A percentile compares a stretch with the other conserved stretches of the same genome.
phyloP scores from a whole-genome alignment of 192 early-diverging fungal species.

The Geranomyces michiganensis region DNA sequence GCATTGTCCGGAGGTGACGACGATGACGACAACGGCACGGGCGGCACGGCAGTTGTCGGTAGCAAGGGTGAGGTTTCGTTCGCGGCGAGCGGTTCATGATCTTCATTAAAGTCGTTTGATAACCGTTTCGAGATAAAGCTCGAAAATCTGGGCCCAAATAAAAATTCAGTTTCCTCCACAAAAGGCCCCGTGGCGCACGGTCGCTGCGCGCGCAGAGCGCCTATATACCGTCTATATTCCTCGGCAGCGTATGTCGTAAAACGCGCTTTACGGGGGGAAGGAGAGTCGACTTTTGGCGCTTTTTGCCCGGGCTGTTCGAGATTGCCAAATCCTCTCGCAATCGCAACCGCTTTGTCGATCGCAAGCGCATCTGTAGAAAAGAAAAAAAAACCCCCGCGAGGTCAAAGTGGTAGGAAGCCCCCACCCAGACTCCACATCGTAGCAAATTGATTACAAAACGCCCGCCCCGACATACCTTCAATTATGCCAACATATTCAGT shows the following conservation, averaged over 20 bases:
- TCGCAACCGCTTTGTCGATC: constrained; percentile 70
- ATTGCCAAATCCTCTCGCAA: constrained; percentile 64
- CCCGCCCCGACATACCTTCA: constrained; percentile 37
- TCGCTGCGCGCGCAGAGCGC: no score
- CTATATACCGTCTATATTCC: constrained; percentile 17
- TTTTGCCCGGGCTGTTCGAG: constrained; percentile 35
- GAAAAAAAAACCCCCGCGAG: no score
- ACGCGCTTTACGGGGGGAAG: not conserved
- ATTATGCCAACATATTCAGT: constrained; percentile 72
- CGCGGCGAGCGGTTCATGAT: not conserved
- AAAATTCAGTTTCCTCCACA: no score
- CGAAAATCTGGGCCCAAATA: not conserved
- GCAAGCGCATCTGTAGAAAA: constrained; percentile 53
- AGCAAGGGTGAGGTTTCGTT: no score
- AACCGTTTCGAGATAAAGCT: constrained; percentile 23
- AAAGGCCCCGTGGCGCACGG: no score
- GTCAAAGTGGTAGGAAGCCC: no score
- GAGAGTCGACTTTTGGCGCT: not conserved
- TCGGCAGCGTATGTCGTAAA: constrained; percentile 15
- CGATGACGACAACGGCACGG: no score
- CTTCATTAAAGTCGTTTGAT: constrained; percentile 20
- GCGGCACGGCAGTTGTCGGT: no score
- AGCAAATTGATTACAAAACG: no score
- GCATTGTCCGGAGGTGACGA: no score
- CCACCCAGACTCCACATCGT: no score